Percentiles rank a stretch among this genome's conserved stretches.
Conservation (phyloP, 371 early-diverging fungal genomes). For the Syncephalis plumigaleata region DNA sequence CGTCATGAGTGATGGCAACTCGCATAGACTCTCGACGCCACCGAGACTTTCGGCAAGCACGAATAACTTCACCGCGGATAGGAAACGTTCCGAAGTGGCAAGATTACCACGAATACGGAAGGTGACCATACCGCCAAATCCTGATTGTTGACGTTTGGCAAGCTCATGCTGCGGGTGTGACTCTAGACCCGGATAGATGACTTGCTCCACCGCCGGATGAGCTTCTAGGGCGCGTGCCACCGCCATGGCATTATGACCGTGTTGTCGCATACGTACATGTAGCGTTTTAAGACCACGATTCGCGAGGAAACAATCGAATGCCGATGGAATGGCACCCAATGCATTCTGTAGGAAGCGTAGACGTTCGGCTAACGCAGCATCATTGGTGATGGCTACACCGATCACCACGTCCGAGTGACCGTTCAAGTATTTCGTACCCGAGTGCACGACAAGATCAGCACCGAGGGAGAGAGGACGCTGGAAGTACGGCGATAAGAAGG, state of each 20-base stretch:
- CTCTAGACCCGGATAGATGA: constrained; percentile 71
- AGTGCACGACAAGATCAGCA: constrained; percentile 94
- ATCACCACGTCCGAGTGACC: constrained; percentile 97
- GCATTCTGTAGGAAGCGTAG: constrained; percentile 87
- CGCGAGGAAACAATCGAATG: constrained; percentile 94
- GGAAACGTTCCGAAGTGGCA: constrained; percentile 47
- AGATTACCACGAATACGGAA: constrained; percentile 63
- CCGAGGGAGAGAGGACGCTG: constrained; percentile 83
- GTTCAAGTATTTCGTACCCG: constrained; percentile 96
- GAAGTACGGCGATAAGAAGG: constrained; percentile 95
- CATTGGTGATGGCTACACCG: constrained; percentile 80
- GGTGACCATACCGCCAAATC: constrained; percentile 78
- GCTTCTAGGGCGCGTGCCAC: constrained; percentile 51
- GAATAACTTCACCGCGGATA: constrained; percentile 44
- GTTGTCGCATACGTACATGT: constrained; percentile 85
- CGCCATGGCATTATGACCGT: constrained; percentile 67
- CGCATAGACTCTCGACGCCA: constrained; percentile 71
- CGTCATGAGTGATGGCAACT: constrained; percentile 75
- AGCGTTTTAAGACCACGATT: constrained; percentile 92
- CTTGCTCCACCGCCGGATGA: constrained; percentile 39
- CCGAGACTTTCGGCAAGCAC: constrained; percentile 75
- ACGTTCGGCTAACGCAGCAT: constrained; percentile 48
- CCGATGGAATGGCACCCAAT: constrained; percentile 87
- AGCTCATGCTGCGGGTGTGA: constrained; percentile 71
- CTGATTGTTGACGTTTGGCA: constrained; percentile 54